A percentile compares a stretch with the other conserved stretches of the same genome.
These are phyloP conservation scores for Cinnamomum micranthum DNA, from an alignment of 164 flowering plant genomes.

Conservation along the genomic window DNA sequence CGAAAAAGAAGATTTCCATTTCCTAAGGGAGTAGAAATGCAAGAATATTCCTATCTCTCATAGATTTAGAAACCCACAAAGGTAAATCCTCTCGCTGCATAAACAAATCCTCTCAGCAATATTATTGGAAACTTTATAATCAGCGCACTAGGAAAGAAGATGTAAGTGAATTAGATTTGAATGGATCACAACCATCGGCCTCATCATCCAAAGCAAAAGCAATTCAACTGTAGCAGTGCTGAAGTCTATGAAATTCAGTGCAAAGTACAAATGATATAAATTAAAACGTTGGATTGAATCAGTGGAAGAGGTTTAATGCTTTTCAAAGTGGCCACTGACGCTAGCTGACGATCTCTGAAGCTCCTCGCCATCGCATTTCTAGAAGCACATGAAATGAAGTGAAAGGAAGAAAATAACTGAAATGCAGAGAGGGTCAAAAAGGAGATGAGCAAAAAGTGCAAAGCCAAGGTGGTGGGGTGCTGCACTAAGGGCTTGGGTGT, in stretches of 20 bases:
- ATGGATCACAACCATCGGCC: background rate
- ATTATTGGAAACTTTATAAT: too few species aligned
- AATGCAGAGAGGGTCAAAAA: slow-evolving; percentile 8
- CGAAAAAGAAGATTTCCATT: too few species aligned
- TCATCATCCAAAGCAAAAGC: background rate
- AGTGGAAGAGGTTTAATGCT: slow-evolving; percentile 12
- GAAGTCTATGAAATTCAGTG: slow-evolving; percentile 3
- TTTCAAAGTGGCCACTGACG: slow-evolving; percentile 21
- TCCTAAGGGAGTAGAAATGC: too few species aligned
- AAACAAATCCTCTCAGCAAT: too few species aligned
- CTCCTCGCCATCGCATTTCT: slow-evolving; percentile 8
- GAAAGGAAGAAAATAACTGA: background rate
- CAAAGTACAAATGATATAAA: slow-evolving; percentile 3
- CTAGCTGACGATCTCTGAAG: background rate
- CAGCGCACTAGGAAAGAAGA: too few species aligned
- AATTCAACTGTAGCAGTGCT: background rate
- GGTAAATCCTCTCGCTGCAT: too few species aligned
- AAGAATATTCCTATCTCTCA: too few species aligned
- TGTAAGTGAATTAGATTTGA: background rate
- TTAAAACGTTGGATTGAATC: background rate
- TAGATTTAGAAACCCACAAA: too few species aligned
- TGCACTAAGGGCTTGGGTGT: slow-evolving; percentile 5
- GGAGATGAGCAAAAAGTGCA: slow-evolving; percentile 16
- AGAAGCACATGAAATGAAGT: slow-evolving; percentile 7
- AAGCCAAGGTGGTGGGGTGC: slow-evolving; percentile 8